Evolutionary conservation across 1,284 basidiomycete genomes (phyloP), one percentile per base, ranked within the genome.

Genomic region (Lentinula novae-zelandiae): DNA sequence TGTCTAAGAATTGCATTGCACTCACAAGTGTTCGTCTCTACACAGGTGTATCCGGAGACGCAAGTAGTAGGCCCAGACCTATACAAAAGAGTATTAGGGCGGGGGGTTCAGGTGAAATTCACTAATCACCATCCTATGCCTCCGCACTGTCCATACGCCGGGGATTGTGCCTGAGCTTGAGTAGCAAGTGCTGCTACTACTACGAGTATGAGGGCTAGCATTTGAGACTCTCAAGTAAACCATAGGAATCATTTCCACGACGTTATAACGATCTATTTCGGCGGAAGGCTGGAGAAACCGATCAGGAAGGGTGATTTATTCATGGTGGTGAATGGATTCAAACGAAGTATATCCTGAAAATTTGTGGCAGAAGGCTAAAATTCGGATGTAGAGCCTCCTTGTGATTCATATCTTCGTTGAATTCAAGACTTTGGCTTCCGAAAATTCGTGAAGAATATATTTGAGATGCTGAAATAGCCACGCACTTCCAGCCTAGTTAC

Each of bases 11-110:
- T 44, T 2, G 15, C 12, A 46, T n/a, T 57, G n/a, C 22, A 34
- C 33, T 36, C 7, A 81, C 80, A 82, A 59, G 73, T 70, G 63
- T 79, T 82, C 42, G 68, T 74, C 52, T 68, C 70, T 0, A 74
- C 77, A 67, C 81, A 83, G 10, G 71, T 74, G 56, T 77, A 79
- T 2, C 80, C 81, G 31, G 77, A 63, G 22, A 77, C 74, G 64
- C 81, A 83, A 9, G 76, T 76, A 1, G 78, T 80, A 39, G 75
- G 65, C 13, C 81, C 81, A 46, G 74, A 62, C 81, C 81, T 82
- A 63, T 27, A 54, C 2, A 6, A n/a, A 22, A 55, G 42, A 38
- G 36, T 39, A 39, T 36, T 42, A 46, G 53, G 34, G 49, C 38
- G 44, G n/a, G 22, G 17, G 31, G 48, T 27, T 3, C 31, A 39